Evolutionary conservation across 1,139 yeast genomes (phyloP).

Genomic region (Casaregolazyma suthepensis): DNA sequence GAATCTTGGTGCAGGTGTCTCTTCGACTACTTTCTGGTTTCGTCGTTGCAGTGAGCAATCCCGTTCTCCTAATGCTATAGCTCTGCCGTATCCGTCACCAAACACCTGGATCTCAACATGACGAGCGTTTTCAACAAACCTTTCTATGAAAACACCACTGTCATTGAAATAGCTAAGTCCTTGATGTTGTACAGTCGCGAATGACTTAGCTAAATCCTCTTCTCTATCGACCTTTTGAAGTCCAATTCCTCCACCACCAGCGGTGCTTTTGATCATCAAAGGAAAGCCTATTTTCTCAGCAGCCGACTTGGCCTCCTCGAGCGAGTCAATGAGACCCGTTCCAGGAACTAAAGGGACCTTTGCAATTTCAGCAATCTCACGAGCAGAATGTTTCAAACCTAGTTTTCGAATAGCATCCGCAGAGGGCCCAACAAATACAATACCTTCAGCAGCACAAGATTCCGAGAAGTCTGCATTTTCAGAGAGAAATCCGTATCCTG

Average conservation of each 20-base stretch:
- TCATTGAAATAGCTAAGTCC: constrained; percentile 92
- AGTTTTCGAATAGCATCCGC: constrained; percentile 86
- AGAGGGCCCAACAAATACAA: constrained; percentile 90
- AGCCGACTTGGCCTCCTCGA: constrained; percentile 66
- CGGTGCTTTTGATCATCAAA: constrained; percentile 93
- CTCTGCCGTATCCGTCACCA: constrained; percentile 91
- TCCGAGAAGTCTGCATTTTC: constrained; percentile 96
- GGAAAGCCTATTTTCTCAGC: constrained; percentile 85
- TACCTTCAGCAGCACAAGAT: constrained; percentile 72
- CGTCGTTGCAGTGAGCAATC: constrained; percentile 97
- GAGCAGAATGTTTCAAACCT: constrained; percentile 93
- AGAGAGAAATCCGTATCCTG: constrained; percentile 94
- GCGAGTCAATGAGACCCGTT: constrained; percentile 65
- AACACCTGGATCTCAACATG: constrained; percentile 96
- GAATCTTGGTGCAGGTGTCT: constrained; percentile 93
- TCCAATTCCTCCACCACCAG: constrained; percentile 99
- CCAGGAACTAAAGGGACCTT: constrained; percentile 96
- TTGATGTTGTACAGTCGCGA: constrained; percentile 87
- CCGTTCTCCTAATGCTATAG: constrained; percentile 91
- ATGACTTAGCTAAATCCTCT: constrained; percentile 73
- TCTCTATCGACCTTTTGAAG: constrained; percentile 84
- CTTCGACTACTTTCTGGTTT: constrained; percentile 93
- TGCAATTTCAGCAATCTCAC: constrained; percentile 83
- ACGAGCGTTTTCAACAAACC: constrained; percentile 88
- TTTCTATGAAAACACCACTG: constrained; percentile 87